Evolutionary conservation across 805 yeast species (phyloP).

Genomic region (Starmera dryadoides): DNA sequence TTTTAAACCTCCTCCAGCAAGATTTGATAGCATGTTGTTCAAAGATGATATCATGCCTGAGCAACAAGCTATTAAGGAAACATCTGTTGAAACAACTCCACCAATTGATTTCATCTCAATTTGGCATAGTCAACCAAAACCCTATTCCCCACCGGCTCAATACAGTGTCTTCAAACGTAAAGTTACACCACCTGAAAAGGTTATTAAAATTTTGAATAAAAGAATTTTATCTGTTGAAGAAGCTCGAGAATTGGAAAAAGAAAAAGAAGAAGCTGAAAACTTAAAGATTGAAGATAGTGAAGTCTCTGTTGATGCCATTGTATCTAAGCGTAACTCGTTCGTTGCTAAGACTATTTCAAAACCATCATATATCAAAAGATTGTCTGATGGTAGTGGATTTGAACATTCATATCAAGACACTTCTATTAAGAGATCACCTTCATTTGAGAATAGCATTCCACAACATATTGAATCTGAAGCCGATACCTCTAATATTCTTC

Average conservation of each 20-base stretch:
- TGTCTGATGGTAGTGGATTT: too few relatives aligned
- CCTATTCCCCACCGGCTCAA: conserved; percentile 15
- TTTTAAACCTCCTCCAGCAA: background rate
- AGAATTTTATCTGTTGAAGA: conserved; percentile 2
- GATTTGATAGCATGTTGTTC: conserved; percentile 1
- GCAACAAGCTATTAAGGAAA: conserved; percentile 9
- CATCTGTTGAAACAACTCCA: conserved; percentile 1
- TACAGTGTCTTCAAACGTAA: conserved; percentile 11
- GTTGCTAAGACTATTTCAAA: conserved; percentile 16
- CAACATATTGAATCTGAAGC: too few relatives aligned
- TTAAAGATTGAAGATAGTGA: conserved; percentile 2
- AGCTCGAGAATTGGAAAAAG: conserved; percentile 5
- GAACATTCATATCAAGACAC: background rate
- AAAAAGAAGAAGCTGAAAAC: conserved; percentile 4
- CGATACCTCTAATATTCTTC: too few relatives aligned
- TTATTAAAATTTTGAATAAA: conserved; percentile 12
- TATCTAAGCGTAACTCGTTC: conserved; percentile 9
- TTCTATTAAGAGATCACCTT: background rate
- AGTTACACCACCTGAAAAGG: conserved; percentile 14
- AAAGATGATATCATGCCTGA: conserved; percentile 11
- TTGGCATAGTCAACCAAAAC: conserved; percentile 24
- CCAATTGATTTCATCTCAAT: conserved; percentile 19
- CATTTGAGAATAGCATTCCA: too few relatives aligned
- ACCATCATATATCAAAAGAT: conserved; percentile 11
- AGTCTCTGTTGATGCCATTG: background rate